Evolutionary conservation across 192 early-diverging fungal species (phyloP), one percentile per base, ranked within the genome.

Genomic region (Phycomyces blakesleeanus): DNA sequence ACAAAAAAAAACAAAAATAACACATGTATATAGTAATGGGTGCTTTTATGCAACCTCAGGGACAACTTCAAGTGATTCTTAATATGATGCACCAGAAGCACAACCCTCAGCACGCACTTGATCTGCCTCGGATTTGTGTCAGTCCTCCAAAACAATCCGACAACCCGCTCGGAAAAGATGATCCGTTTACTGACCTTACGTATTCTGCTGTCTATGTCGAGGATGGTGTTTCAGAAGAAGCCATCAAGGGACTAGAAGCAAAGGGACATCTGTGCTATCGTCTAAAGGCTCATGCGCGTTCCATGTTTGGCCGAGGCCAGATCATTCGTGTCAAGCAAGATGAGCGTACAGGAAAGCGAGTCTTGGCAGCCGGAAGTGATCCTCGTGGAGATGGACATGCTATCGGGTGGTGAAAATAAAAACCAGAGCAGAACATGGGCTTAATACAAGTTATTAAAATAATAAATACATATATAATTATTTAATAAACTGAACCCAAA

Each of bases 31-130:
- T 50, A 90, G 76, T 78, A 26, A 75, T 93, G 89, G 91, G 91
- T 44, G 87, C 81, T 5, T 88, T 81, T 68, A 88, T 87, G 81
- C 91, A 93, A 71, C 91, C 91, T 18, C 91, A 93, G 72, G 90
- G 89, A n/a, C 89, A 93, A 47, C 66, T 91, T 2, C 91, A 93
- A 75, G 85, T 90, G 8, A 71, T 93, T 56, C 55, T 91, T 29
- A 89, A 90, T 58, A 69, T 87, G 20, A 55, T 83, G 51, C 76
- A 80, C 58, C 83, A 81, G 52, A 69, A 74, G 8, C 77, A 80
- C 65, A 75, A 76, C 40, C 82, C 85, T 38, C 91, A 93, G 67
- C 68, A 63, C 4, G 84, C 87, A 11, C 68, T 93, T 14, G 91
- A 93, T 67, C 61, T 76, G 2, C 88, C 88, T 50, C 76, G 91